Evolutionary conservation across 2,329 filamentous ascomycete genomes (phyloP).

Genomic region (Geoglossum cookeanum): DNA sequence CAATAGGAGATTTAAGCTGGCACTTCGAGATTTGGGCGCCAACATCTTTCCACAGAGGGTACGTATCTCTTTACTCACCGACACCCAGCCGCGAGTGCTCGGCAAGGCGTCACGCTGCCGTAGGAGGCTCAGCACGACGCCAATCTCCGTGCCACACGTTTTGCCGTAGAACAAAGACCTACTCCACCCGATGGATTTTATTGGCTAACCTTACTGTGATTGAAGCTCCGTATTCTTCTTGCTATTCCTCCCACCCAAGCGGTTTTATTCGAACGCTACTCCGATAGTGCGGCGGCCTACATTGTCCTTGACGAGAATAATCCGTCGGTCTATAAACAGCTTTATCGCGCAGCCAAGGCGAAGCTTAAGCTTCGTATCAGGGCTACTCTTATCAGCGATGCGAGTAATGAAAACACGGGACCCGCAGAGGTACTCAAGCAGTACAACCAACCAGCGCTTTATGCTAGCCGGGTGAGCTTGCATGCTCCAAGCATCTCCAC

Average conservation of each 20-base stretch:
- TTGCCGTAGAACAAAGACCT: not conserved
- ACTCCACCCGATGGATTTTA: too few relatives aligned
- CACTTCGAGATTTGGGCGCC: constrained; percentile 64
- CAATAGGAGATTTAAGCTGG: constrained; percentile 73
- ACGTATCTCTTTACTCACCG: constrained; percentile 22
- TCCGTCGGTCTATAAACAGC: constrained; percentile 78
- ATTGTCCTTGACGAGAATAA: constrained; percentile 63
- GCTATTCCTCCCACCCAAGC: constrained; percentile 41
- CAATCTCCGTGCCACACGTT: not conserved
- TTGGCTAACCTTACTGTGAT: not conserved
- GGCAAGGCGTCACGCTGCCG: constrained; percentile 10
- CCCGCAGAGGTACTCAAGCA: not conserved
- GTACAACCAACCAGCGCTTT: not conserved
- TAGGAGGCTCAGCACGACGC: constrained; percentile 1
- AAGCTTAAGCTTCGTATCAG: constrained; percentile 93
- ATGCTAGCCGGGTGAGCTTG: constrained; percentile 14
- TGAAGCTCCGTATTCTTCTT: constrained; percentile 52
- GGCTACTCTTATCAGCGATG: constrained; percentile 32
- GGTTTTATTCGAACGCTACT: constrained; percentile 75
- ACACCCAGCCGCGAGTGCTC: constrained; percentile 8
- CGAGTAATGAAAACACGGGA: constrained; percentile 21
- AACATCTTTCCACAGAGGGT: constrained; percentile 67
- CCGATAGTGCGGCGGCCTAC: constrained; percentile 72
- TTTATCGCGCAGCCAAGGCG: constrained; percentile 89
- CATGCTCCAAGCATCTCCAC: constrained; percentile 29